Percentiles rank a stretch among this genome's conserved stretches.
Conservation (phyloP, 331 rosid genomes). For the Spiraea crenata region DNA sequence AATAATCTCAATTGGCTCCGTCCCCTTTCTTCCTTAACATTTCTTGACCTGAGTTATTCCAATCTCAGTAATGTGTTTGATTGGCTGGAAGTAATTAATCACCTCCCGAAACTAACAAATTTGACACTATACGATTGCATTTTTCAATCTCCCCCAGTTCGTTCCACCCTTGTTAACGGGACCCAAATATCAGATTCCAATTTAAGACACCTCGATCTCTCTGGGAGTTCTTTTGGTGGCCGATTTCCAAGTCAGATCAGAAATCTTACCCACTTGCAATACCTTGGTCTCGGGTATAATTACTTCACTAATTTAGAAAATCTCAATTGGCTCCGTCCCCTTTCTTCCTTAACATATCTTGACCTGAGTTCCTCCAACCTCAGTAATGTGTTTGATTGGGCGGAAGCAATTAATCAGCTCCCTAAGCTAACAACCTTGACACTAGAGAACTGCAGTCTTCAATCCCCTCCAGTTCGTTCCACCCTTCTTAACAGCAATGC, state of each 20-base stretch:
- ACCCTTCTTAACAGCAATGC: not conserved
- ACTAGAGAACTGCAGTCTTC: not conserved
- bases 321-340: not conserved
- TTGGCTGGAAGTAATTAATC: no score
- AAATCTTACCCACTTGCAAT: not conserved
- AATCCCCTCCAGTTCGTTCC: no score
- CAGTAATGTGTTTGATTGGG: not conserved
- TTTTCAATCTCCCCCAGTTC: no score
- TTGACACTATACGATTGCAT: no score
- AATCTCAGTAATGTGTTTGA: no score
- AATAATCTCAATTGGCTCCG: no score
- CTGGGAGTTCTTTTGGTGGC: not conserved
- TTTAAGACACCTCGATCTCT: not conserved
- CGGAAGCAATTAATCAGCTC: no score
- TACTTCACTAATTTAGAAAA: rapidly evolving
- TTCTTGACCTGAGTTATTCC: no score
- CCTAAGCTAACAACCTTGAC: not conserved
- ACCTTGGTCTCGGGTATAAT: not conserved
- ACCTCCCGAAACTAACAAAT: no score
- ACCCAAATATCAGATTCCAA: not conserved
- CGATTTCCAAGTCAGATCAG: not conserved
- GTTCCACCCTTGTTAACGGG: no score
- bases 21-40: no score
- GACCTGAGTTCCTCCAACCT: rapidly evolving
- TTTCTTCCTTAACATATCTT: not conserved